Conservation (phyloP, 495 filamentous ascomycete species). For the Staphylotrichum tortipilum region DNA sequence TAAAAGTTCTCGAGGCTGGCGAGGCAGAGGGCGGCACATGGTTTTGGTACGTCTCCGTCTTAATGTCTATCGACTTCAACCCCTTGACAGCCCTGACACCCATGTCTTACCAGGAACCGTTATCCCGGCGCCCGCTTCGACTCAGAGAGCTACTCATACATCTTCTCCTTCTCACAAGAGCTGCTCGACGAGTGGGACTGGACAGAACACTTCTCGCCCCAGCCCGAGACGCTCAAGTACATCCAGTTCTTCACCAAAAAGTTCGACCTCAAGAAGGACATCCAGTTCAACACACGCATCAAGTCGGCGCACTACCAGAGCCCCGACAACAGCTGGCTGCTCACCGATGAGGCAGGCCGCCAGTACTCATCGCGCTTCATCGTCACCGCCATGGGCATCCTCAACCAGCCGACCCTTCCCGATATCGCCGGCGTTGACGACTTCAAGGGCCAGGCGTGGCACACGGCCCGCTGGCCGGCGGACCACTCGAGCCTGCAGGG, state of each 20-base stretch:
- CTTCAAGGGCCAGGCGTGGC: slow-evolving; percentile 40
- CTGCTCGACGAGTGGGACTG: slow-evolving; percentile 41
- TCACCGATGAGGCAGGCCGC: slow-evolving; percentile 26
- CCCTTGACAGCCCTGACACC: neutral
- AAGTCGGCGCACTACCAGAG: slow-evolving; percentile 30
- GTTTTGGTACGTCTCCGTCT: slow-evolving; percentile 25
- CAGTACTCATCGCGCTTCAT: slow-evolving; percentile 23
- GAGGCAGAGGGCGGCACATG: slow-evolving; percentile 44
- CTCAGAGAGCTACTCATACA: slow-evolving; percentile 33
- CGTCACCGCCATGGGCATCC: slow-evolving; percentile 30
- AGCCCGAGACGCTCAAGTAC: slow-evolving; percentile 33
- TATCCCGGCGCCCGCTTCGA: slow-evolving; percentile 41
- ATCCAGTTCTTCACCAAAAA: slow-evolving; percentile 37
- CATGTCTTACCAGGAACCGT: slow-evolving; percentile 16
- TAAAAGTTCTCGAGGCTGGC: slow-evolving; percentile 40
- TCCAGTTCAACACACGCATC: slow-evolving; percentile 34
- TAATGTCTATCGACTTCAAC: too few relatives aligned
- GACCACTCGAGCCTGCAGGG: slow-evolving; percentile 34
- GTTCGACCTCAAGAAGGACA: slow-evolving; percentile 36
- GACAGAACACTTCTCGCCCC: slow-evolving; percentile 33
- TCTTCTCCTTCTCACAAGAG: slow-evolving; percentile 29
- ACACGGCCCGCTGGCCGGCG: slow-evolving; percentile 45
- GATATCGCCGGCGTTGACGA: slow-evolving; percentile 31
- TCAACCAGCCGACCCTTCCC: slow-evolving; percentile 38
- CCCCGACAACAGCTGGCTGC: slow-evolving; percentile 26